Evolutionary conservation across 2,329 filamentous ascomycete genomes (phyloP), one percentile per base, ranked within the genome.

Genomic region (Trichophyton mentagrophytes): DNA sequence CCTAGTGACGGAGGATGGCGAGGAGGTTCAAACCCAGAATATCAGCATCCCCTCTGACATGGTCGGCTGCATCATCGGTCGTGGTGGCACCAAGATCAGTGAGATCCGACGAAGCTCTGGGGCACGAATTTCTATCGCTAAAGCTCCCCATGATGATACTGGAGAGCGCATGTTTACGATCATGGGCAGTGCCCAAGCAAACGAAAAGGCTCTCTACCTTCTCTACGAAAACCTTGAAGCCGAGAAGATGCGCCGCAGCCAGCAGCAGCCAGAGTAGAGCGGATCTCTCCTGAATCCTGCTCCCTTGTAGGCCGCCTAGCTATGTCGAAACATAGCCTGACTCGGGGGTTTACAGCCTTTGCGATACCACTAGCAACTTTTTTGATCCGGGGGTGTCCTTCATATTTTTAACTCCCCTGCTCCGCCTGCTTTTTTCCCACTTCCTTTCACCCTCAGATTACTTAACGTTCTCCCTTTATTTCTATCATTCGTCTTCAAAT

Each of bases 81-180:
- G 91, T 66, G 90, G 82, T 60, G 93, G 93, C 66, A 91, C 84
- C 80, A 99, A 99, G 83, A 99, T 99, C 72, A 96, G 90, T 74
- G 93, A 99, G 78, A 99, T 99, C 69, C 88, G 93, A 75, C 95
- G 96, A 80, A 91, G 87, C 64, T 99, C 93, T 60, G 91, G 91
- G 63, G 93, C 93, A 64, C 88, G 92, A 70, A 99, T 99, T 77
- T 96, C 91, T 53, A 97, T 97, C 74, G 92, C 92, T 68, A 97
- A 96, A 81, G 86, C 91, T 55, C 90, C 93, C 61, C 93, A 99
- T 71, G 93, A 99, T 69, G 93, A 97, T 67, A 95, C 90, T 63
- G 93, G 93, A 66, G 93, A 99, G 82, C 87, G 93, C 70, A 99
- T 99, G 93, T 99, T 99, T 79, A 99, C 93, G 71, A 99, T 99